Evolutionary conservation across 495 filamentous ascomycete genomes (phyloP), one percentile per base, ranked within the genome.

Genomic region (Daldinia decipiens): DNA sequence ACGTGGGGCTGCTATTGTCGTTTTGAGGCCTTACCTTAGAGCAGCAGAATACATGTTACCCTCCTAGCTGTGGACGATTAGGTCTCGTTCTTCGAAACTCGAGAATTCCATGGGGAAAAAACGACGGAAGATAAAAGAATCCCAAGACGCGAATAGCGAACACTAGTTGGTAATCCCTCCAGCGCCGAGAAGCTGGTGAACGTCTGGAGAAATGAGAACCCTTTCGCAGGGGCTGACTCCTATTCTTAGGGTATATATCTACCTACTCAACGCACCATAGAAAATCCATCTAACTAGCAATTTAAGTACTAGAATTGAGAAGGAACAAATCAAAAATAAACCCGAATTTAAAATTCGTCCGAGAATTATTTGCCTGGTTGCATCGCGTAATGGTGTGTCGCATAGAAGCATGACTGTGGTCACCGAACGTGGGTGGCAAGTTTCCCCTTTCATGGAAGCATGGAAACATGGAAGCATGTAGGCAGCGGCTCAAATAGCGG

Each of bases 401-500:
- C n/a, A 17, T 43, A 52, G 67, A 63, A 59, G 45, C 27, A 69
- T 63, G 54, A 6, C 27, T 29, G 5, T 34, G 31, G 31, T 11
- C 21, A 5, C 29, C 12, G 52, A 17, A 26, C 8, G 19, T 43
- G 1, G 21, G 38, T 65, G 62, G 39, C 50, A 31, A 19, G 32
- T 52, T 19, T 47, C 27, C 4, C 34, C 6, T 26, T 24, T 36
- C 24, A 27, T 27, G 3, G 26, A 27, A 27, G 3, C 3, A 27
- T 27, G 4, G 4, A 45, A 26, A 9, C 8, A 11, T 43, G 59
- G 67, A 63, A 63, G 36, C 27, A 69, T 63, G 45, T 39, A 68
- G 26, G 31, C 53, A 59, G 53, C 54, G 67, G 67, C 67, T 69
- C 67, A 54, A 40, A 11, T 21, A 21, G 31, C 26, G 40, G 36